Evolutionary conservation across 2,329 filamentous ascomycete species (phyloP), one percentile per base, ranked within the genome.

Genomic region (Nothopassalora personata): DNA sequence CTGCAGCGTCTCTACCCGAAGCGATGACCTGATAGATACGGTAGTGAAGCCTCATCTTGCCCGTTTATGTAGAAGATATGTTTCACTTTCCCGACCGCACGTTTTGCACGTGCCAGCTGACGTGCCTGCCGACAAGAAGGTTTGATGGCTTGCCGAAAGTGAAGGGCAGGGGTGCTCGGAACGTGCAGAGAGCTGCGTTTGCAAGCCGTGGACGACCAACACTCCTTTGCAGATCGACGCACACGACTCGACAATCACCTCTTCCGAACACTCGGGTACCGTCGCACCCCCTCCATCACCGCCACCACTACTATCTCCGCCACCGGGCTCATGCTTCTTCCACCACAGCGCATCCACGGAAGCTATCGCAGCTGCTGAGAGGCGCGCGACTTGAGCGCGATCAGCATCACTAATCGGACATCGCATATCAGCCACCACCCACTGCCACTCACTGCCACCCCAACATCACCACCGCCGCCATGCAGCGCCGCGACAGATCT

Each of bases 401-500:
- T n/a, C 18, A 43, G 39, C 39, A 43, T 43, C 39, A 50, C 45
- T n/a, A 36, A 31, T 33, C 28, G 15, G 8, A 31, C 53, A 27
- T 19, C n/a, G 18, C 28, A 48, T 19, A 27, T 11, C 49, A 46
- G 4, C 39, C 11, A 58, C 43, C 15, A 30, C 8, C 19, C 19
- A 49, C 19, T 31, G 31, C n/a, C n/a, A n/a, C n/a, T n/a, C n/a
- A n/a, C 19, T 15, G 11, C 18, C 11, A 39, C 51, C 13, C 43
- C 34, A 54, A 27, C 34, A 45, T 30, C 52, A 54, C 49, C 46
- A 43, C 43, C 53, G 39, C 52, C 67, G 71, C 66, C 64, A 79
- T 80, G 77, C 73, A 73, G 64, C 64, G 64, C 39, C 79, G 79
- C 69, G 79, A 82, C 60, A 74, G 71, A 59, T 78, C 74, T 67